phyloP scores from a whole-genome alignment of 805 yeast species.

The Wickerhamomyces bisporus region DNA sequence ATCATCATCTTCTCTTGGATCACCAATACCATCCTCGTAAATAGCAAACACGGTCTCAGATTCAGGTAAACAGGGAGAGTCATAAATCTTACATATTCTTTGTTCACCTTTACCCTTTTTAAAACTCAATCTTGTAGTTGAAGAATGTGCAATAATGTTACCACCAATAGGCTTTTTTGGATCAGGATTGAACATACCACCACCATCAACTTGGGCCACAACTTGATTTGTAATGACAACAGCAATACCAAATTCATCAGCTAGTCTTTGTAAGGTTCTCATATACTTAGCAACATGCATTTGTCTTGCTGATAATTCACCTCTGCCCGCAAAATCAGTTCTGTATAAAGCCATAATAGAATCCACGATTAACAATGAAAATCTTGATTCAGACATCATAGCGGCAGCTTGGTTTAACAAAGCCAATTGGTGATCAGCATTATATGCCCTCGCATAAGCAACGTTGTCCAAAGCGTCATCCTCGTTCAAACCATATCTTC shows the following conservation, averaged over 20 bases:
- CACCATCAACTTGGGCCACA: conserved; percentile 95
- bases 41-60: conserved; percentile 93
- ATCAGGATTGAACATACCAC: conserved; percentile 79
- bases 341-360: conserved; percentile 95
- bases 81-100: conserved; percentile 90
- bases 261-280: conserved; percentile 86
- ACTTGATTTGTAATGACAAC: conserved; percentile 95
- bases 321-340: conserved; percentile 93
- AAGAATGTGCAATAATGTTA: conserved; percentile 93
- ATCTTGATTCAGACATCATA: conserved; percentile 94
- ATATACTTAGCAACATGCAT: conserved; percentile 89
- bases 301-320: conserved; percentile 92
- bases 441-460: conserved; percentile 95
- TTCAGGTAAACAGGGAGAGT: conserved; percentile 95
- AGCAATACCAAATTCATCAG: conserved; percentile 97
- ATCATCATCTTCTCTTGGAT: conserved; percentile 63
- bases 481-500: conserved; percentile 85
- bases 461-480: conserved; percentile 95
- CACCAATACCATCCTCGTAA: conserved; percentile 95
- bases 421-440: conserved; percentile 92
- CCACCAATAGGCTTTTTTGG: conserved; percentile 99
- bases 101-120: conserved; percentile 90
- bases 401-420: conserved; percentile 85
- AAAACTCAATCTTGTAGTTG: conserved; percentile 87
- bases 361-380: conserved; percentile 88